phyloP scores from a whole-genome alignment of 176 grass and related monocot species.

The Aegilops speltoides region DNA sequence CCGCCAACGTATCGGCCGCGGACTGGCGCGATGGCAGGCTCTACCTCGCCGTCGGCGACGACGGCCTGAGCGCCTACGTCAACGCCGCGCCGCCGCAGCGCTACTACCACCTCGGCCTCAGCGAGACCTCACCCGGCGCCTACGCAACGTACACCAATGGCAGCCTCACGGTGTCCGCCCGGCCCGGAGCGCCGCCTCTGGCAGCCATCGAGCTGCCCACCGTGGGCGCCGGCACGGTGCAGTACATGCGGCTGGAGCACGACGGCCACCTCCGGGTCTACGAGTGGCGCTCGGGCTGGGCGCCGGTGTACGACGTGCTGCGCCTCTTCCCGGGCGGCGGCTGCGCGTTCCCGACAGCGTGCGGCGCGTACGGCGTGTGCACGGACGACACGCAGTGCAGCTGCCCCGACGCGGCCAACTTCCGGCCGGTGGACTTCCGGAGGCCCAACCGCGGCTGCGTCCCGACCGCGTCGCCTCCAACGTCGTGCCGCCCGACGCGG shows the following conservation, averaged over 20 bases:
- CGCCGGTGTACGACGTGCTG: constrained; percentile 26
- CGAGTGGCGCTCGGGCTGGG: constrained; percentile 35
- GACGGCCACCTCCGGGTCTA: constrained; percentile 53
- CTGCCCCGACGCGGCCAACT: constrained; percentile 49
- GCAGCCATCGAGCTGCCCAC: constrained; percentile 12
- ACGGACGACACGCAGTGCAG: constrained; percentile 49
- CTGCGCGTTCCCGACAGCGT: constrained; percentile 44
- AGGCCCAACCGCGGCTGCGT: constrained; percentile 53
- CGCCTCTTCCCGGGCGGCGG: constrained; percentile 32
- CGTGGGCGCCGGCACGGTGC: constrained; percentile 2
- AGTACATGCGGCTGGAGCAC: constrained; percentile 52
- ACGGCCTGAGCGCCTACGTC: constrained; percentile 27
- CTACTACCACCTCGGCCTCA: constrained; percentile 22
- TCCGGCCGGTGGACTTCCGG: constrained; percentile 40
- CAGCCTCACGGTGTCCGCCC: constrained; percentile 15
- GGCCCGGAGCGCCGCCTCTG: not conserved
- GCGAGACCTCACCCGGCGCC: not conserved
- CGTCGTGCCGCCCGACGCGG: constrained; percentile 7
- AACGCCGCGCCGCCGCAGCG: constrained; percentile 27
- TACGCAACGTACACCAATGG: constrained; percentile 37
- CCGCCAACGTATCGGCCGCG: constrained; percentile 7
- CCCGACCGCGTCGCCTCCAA: not conserved
- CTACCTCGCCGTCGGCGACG: constrained; percentile 31
- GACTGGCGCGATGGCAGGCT: constrained; percentile 22
- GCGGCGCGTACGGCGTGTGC: constrained; percentile 52